These are phyloP conservation scores for Gracilariopsis chorda DNA, from an alignment of 23 red algal genomes.

Conservation along the genomic window DNA sequence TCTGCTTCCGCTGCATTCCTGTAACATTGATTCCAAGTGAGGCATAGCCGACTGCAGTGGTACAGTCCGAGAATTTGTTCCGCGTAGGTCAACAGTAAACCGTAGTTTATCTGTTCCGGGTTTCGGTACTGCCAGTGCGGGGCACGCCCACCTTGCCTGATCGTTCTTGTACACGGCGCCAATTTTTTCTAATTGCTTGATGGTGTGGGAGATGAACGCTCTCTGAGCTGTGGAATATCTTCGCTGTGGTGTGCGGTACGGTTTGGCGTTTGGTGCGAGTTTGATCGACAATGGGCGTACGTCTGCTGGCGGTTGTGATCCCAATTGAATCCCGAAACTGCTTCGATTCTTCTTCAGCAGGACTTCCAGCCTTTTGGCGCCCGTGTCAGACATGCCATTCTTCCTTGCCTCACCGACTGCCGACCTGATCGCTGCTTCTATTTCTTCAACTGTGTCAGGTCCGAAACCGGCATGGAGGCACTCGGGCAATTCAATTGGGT, in stretches of 20 bases:
- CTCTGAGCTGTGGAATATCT: background rate
- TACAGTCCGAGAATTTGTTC: background rate
- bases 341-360: background rate
- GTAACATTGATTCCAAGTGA: background rate
- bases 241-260: background rate
- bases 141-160: background rate
- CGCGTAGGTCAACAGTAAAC: background rate
- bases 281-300: background rate
- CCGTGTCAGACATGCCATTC: background rate
- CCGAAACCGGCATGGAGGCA: background rate
- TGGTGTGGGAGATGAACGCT: background rate
- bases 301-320: background rate
- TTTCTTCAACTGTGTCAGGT: background rate
- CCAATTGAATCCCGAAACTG: conserved; percentile 7
- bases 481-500: background rate
- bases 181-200: background rate
- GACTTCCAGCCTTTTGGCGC: background rate
- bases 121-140: conserved; percentile 11
- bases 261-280: background rate
- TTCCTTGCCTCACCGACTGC: background rate
- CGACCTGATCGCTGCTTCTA: background rate
- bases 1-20: background rate
- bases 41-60: conserved; percentile 1
- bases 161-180: conserved; percentile 7
- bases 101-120: background rate